Conservation (phyloP, 192 early-diverging fungal genomes). For the Entomortierella beljakovae region DNA sequence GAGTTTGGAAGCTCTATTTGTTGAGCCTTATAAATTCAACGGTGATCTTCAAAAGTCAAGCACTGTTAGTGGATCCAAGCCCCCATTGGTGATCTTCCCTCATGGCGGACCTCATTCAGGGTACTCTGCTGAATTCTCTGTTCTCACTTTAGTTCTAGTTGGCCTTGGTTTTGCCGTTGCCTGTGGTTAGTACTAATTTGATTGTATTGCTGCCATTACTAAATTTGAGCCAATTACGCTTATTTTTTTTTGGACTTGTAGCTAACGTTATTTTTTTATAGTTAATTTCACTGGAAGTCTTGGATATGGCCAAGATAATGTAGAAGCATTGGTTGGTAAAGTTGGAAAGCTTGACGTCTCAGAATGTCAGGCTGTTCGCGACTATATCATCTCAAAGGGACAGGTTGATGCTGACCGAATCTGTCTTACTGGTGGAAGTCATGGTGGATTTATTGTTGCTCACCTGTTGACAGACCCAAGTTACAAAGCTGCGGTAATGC, state of each 20-base stretch:
- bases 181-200: constrained; percentile 27
- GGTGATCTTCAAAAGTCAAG: constrained; percentile 25
- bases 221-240: background rate
- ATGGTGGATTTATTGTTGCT: constrained; percentile 76
- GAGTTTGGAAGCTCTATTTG: constrained; percentile 52
- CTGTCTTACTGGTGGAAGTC: constrained; percentile 77
- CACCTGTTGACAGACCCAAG: constrained; percentile 65
- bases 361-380: constrained; percentile 66
- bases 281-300: constrained; percentile 85
- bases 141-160: constrained; percentile 58
- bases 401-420: constrained; percentile 62
- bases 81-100: constrained; percentile 76
- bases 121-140: constrained; percentile 64
- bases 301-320: constrained; percentile 80
- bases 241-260: background rate
- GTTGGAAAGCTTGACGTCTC: constrained; percentile 76
- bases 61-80: constrained; percentile 35
- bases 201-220: constrained; percentile 1
- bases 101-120: constrained; percentile 84
- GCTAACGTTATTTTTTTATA: background rate
- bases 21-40: constrained; percentile 36
- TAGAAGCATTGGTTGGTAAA: constrained; percentile 71
- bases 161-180: constrained; percentile 73
- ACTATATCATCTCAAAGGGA: constrained; percentile 54
- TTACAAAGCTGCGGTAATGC: constrained; percentile 71